A percentile compares a stretch with the other conserved stretches of the same genome.
Evolutionary conservation across 352 stramenopile species (phyloP).

Genomic region (Globisporangium paroecandrum): DNA sequence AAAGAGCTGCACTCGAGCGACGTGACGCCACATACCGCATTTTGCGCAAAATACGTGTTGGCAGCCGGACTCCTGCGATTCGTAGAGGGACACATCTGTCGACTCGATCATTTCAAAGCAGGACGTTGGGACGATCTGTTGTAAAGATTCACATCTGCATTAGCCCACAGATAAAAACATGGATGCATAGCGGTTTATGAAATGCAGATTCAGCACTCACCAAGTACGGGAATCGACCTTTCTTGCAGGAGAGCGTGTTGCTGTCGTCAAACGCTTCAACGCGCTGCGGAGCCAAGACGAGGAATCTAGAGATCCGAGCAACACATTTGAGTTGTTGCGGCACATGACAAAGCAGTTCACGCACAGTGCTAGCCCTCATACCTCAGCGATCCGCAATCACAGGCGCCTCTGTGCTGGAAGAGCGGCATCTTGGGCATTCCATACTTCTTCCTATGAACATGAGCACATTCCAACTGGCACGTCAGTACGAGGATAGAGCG

Average conservation of each 20-base stretch:
- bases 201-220: constrained; percentile 20
- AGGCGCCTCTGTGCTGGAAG: constrained; percentile 71
- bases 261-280: constrained; percentile 83
- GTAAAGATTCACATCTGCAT: not conserved
- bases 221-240: constrained; percentile 73
- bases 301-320: constrained; percentile 39
- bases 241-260: constrained; percentile 81
- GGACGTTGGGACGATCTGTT: constrained; percentile 63
- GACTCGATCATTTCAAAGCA: constrained; percentile 81
- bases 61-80: constrained; percentile 58
- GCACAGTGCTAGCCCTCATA: not conserved
- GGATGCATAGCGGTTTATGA: not conserved
- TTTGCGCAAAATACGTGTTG: constrained; percentile 81
- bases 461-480: not conserved
- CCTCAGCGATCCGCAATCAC: constrained; percentile 66
- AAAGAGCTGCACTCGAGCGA: not conserved
- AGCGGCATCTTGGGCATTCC: constrained; percentile 60
- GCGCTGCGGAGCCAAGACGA: constrained; percentile 65
- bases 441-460: constrained; percentile 64
- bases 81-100: constrained; percentile 61
- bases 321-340: constrained; percentile 8
- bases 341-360: not conserved
- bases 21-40: constrained; percentile 44
- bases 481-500: not conserved
- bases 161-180: not conserved